Evolutionary conservation across 2,329 filamentous ascomycete species (phyloP), one percentile per base, ranked within the genome.

Genomic region (Fusarium penzigii): DNA sequence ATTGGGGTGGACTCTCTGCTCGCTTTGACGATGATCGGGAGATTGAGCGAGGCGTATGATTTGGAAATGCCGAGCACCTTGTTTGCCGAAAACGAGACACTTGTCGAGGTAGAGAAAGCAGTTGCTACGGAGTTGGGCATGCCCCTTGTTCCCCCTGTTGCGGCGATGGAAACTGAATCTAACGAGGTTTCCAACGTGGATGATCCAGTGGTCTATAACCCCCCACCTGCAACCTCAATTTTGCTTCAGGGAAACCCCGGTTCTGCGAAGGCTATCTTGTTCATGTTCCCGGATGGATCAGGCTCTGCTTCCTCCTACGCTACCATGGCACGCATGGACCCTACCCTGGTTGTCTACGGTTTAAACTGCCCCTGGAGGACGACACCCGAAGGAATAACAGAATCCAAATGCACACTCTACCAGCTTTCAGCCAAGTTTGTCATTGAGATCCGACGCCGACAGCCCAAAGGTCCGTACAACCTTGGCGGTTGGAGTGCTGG

Each of bases 401-500:
- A 75, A 36, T 59, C 53, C 16, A 57, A 53, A 7, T 58, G 61
- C 42, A 59, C 49, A 2, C 43, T 64, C 14, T 17, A 29, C 10
- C 56, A 64, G 13, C 46, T 62, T 8, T 56, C 62, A 2, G 59
- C 59, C 45, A 75, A 82, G 59, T 86, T 61, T 39, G 62, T 71
- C 39, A 73, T 78, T 5, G 87, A 90, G 71, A 88, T 91, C 70
- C 86, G 84, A 70, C 81, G 84, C 6, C 85, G 87, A 46, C 87
- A 91, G 70, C 84, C 87, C 3, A 65, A 75, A 17, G 88, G 88
- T 0, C 85, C 86, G 1, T 90, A 89, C 70, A 78, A 80, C 46
- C 71, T 91, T 1, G 81, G 84, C 14, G 89, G 89, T 20, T 92
- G 88, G 88, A 89, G 84, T n/a, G 88, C 87, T 1, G 89, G 88